A percentile compares a stretch with the other conserved stretches of the same genome.
Evolutionary conservation across 2,329 filamentous ascomycete species (phyloP).

Genomic region (Samsoniella hepiali): DNA sequence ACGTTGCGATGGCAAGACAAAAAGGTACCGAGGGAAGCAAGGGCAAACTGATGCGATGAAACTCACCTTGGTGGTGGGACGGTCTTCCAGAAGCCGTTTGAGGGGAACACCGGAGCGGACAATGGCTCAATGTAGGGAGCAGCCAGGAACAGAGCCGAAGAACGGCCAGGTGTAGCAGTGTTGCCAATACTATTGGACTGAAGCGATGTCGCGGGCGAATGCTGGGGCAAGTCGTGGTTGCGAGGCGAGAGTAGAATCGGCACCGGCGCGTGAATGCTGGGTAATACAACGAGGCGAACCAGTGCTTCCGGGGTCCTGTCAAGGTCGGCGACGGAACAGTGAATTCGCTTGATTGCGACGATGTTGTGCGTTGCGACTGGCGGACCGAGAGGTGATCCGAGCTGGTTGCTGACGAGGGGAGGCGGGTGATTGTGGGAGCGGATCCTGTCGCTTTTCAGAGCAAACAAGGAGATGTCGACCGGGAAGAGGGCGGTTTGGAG

Average conservation of each 20-base stretch:
- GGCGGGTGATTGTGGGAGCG: not conserved
- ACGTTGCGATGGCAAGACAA: not conserved
- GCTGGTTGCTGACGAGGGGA: conserved; percentile 5
- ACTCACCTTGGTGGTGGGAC: conserved; percentile 36
- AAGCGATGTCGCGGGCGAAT: conserved; percentile 30
- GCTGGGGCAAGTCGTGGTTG: conserved; percentile 27
- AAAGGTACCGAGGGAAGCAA: conserved; percentile 8
- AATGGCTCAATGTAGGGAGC: conserved; percentile 23
- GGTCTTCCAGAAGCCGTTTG: conserved; percentile 20
- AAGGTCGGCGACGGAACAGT: conserved; percentile 19
- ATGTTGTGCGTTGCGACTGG: not conserved
- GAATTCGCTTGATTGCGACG: conserved; percentile 11
- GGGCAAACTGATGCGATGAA: conserved; percentile 21
- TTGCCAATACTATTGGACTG: conserved; percentile 36
- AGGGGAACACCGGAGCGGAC: conserved; percentile 20
- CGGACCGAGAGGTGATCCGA: conserved; percentile 13
- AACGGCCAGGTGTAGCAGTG: conserved; percentile 31
- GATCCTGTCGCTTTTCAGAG: conserved; percentile 1
- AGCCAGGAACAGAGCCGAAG: conserved; percentile 30
- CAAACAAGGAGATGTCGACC: not conserved
- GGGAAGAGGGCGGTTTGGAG: too few species aligned
- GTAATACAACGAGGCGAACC: conserved; percentile 30
- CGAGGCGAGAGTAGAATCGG: conserved; percentile 31
- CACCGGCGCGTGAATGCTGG: conserved; percentile 31
- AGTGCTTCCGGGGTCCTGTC: conserved; percentile 24